A percentile compares a stretch with the other conserved stretches of the same genome.
Conservation (phyloP, 1,284 basidiomycete species). For the Apiotrichum sp. region DNA sequence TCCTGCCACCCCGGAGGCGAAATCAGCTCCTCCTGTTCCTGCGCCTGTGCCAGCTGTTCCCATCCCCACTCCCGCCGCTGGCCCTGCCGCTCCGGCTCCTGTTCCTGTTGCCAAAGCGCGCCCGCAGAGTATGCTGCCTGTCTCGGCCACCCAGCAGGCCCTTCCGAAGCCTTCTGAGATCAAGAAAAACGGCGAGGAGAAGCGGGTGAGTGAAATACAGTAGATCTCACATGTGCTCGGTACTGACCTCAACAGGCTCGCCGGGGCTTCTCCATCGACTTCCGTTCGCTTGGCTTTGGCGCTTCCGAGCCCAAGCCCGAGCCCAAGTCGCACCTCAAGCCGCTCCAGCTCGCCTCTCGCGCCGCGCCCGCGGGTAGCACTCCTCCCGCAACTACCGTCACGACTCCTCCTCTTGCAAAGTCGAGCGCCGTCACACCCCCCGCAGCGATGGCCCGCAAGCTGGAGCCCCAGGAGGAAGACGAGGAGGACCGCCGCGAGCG, state of each 20-base stretch:
- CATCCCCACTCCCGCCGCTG: too few species aligned
- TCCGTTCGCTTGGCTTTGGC: constrained; percentile 41
- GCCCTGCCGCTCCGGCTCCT: background rate
- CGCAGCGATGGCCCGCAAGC: constrained; percentile 43
- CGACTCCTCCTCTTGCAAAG: background rate
- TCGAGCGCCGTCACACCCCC: background rate
- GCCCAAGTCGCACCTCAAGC: constrained; percentile 26
- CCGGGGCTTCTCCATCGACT: constrained; percentile 44
- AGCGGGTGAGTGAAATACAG: constrained; percentile 18
- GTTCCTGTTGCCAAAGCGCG: background rate
- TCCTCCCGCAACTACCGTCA: background rate
- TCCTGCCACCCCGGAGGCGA: background rate
- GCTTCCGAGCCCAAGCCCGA: constrained; percentile 14
- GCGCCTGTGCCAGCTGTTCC: background rate
- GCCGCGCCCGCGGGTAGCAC: constrained; percentile 7
- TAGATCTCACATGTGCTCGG: too few species aligned
- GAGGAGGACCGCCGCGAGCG: constrained; percentile 79
- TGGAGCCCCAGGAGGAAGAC: constrained; percentile 66
- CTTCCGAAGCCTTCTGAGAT: background rate
- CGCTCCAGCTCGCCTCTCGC: constrained; percentile 25
- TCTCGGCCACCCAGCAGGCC: background rate
- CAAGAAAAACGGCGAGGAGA: constrained; percentile 17
- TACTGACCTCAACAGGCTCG: constrained; percentile 20
- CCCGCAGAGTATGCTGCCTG: constrained; percentile 11
- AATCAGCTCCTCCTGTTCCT: background rate